phyloP scores from a whole-genome alignment of 352 stramenopile genomes.

The Pythium aphanidermatum region DNA sequence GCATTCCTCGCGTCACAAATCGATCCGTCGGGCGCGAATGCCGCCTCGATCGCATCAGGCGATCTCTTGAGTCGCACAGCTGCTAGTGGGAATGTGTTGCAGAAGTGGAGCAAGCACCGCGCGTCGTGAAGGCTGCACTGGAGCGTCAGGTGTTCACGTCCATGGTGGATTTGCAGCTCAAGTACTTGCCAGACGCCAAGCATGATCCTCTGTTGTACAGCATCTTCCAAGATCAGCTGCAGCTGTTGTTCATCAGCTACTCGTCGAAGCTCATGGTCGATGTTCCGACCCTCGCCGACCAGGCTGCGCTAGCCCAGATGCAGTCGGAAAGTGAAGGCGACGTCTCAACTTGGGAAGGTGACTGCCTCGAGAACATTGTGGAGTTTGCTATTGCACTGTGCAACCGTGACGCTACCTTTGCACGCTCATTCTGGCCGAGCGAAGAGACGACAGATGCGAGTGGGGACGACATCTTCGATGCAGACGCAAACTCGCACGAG shows the following conservation, averaged over 20 bases:
- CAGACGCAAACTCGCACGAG: constrained; percentile 41
- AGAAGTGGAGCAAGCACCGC: constrained; percentile 38
- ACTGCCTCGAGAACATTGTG: constrained; percentile 77
- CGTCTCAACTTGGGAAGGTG: constrained; percentile 50
- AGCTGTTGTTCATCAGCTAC: constrained; percentile 65
- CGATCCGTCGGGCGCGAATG: constrained; percentile 21
- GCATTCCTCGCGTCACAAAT: constrained; percentile 39
- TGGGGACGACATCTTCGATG: constrained; percentile 9
- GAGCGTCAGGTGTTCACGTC: constrained; percentile 63
- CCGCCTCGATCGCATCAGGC: constrained; percentile 16
- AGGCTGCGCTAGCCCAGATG: constrained; percentile 55
- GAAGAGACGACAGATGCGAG: constrained; percentile 17
- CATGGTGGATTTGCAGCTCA: constrained; percentile 61
- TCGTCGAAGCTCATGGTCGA: constrained; percentile 78
- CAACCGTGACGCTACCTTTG: constrained; percentile 45
- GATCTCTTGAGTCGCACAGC: constrained; percentile 13
- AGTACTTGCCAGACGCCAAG: constrained; percentile 71
- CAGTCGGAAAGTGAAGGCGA: constrained; percentile 56
- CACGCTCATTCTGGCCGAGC: constrained; percentile 55
- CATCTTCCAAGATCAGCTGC: constrained; percentile 66
- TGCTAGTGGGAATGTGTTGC: constrained; percentile 37
- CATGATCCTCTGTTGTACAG: constrained; percentile 60
- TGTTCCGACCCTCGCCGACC: constrained; percentile 66
- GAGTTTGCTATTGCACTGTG: constrained; percentile 64
- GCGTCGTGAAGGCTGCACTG: constrained; percentile 68